Conservation (phyloP, 257 asterid species). For the Solanum lignicaule region DNA sequence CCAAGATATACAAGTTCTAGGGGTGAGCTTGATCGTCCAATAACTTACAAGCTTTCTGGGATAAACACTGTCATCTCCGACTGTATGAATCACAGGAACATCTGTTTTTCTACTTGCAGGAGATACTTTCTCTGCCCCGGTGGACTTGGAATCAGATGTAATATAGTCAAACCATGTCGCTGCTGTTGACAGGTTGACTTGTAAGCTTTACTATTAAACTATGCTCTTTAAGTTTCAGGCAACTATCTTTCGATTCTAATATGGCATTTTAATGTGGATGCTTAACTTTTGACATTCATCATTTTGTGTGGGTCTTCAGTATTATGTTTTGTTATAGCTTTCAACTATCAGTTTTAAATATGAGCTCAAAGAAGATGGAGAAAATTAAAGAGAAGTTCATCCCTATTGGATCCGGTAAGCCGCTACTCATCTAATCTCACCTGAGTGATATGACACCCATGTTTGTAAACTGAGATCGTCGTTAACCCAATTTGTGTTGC, state of each 20-base stretch:
- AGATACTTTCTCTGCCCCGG: background rate
- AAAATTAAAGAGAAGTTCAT: background rate
- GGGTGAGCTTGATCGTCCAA: slow-evolving; percentile 2
- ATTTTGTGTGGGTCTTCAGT: background rate
- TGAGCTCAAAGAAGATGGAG: background rate
- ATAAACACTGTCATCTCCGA: background rate
- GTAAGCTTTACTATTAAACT: background rate
- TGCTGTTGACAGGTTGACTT: background rate
- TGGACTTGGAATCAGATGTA: background rate
- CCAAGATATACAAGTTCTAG: slow-evolving; percentile 20
- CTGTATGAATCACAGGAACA: background rate
- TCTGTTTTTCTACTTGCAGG: background rate
- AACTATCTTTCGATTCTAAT: background rate
- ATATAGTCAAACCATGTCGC: background rate
- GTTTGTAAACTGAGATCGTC: background rate
- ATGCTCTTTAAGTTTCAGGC: background rate
- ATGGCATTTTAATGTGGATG: background rate
- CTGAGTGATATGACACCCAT: background rate
- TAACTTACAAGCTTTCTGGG: background rate
- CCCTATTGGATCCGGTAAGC: background rate
- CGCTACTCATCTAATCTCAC: background rate
- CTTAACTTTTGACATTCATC: background rate
- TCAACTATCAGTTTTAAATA: background rate
- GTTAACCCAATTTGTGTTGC: background rate
- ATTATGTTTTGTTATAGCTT: background rate